These are phyloP conservation scores for Aspergillus panamensis DNA, from an alignment of 495 filamentous ascomycete genomes.

Conservation along the genomic window DNA sequence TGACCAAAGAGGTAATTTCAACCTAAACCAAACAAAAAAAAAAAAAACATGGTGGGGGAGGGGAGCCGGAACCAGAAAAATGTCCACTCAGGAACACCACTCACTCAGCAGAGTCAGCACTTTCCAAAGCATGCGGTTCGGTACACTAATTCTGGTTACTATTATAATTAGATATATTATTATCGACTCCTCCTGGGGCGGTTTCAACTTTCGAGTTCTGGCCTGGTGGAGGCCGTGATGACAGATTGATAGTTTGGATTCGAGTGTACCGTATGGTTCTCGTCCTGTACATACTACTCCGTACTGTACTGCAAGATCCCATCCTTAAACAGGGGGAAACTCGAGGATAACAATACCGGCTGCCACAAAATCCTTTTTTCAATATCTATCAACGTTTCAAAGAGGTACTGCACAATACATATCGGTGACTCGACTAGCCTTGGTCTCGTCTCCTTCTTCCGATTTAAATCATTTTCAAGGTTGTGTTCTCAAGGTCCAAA, in stretches of 20 bases:
- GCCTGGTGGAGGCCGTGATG: conserved; percentile 2
- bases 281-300: neutral
- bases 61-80: conserved; percentile 6
- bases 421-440: neutral
- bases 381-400: neutral
- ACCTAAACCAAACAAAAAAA: neutral
- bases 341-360: neutral
- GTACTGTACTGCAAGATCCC: too few species aligned
- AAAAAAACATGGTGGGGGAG: conserved; percentile 1
- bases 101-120: neutral
- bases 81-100: neutral
- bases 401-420: neutral
- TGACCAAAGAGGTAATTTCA: conserved; percentile 3
- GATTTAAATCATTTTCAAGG: neutral
- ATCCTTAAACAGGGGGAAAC: too few species aligned
- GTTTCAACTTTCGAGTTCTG: conserved; percentile 29
- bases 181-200: conserved; percentile 11
- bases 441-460: neutral
- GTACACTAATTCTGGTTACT: conserved; percentile 9
- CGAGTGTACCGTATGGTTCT: neutral
- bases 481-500: neutral
- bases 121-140: neutral
- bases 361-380: neutral
- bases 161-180: conserved; percentile 19
- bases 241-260: conserved; percentile 3